A percentile compares a stretch with the other conserved stretches of the same genome.
These are phyloP conservation scores for Leccinum subgranulosum DNA, from an alignment of 768 basidiomycete species.

Conservation along the genomic window DNA sequence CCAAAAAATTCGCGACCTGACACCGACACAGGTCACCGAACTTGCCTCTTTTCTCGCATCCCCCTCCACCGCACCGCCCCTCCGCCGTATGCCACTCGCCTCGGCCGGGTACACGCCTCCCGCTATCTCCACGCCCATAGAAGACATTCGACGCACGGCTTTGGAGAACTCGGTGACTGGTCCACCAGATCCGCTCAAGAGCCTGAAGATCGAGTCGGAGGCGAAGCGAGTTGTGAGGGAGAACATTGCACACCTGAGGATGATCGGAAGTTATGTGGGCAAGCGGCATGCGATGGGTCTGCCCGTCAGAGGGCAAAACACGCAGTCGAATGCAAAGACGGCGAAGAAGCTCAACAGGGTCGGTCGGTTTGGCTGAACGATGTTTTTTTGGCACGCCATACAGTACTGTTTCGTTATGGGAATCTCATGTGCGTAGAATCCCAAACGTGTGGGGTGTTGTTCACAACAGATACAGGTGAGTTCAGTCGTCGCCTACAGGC, in stretches of 20 bases:
- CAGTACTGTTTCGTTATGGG: slow-evolving; percentile 4
- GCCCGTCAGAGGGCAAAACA: slow-evolving; percentile 94
- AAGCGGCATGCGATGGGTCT: slow-evolving; percentile 89
- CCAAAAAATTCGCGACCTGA: slow-evolving; percentile 76
- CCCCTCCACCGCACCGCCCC: slow-evolving; percentile 68
- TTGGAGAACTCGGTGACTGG: slow-evolving; percentile 36
- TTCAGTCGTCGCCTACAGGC: slow-evolving; percentile 86
- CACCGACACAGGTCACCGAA: slow-evolving; percentile 83
- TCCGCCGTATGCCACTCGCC: slow-evolving; percentile 68
- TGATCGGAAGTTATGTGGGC: slow-evolving; percentile 94
- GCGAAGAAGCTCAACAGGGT: slow-evolving; percentile 89
- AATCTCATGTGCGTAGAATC: slow-evolving; percentile 2
- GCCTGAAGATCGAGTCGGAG: slow-evolving; percentile 85
- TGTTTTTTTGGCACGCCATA: slow-evolving; percentile 4
- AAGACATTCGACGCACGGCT: slow-evolving; percentile 24
- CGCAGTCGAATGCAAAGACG: slow-evolving; percentile 85
- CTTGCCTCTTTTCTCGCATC: slow-evolving; percentile 95
- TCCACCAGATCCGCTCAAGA: slow-evolving; percentile 61
- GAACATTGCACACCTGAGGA: slow-evolving; percentile 89
- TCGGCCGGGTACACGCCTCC: slow-evolving; percentile 47
- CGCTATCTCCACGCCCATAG: slow-evolving; percentile 35
- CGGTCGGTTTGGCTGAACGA: slow-evolving; percentile 50
- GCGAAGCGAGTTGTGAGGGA: slow-evolving; percentile 77
- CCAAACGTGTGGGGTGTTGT: neutral
- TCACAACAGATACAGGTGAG: slow-evolving; percentile 19